Evolutionary conservation across 23 red algal species (phyloP).

Genomic region (Agarophyton chilense): DNA sequence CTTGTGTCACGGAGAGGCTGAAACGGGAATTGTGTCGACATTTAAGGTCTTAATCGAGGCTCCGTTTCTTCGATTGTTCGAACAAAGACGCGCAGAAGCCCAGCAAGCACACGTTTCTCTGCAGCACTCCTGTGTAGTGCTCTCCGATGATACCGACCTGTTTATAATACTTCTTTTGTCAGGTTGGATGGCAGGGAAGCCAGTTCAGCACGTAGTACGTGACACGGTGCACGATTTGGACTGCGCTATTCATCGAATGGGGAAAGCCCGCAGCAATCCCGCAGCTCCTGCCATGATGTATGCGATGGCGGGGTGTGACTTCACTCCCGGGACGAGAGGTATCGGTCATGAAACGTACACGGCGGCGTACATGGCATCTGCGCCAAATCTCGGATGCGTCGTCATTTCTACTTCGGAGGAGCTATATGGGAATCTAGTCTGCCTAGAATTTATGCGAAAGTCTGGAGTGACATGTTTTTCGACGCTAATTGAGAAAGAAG

Average conservation of each 20-base stretch:
- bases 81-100: background rate
- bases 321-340: background rate
- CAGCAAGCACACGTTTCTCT: background rate
- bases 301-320: background rate
- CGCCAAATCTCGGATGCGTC: too few relatives aligned
- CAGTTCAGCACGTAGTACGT: background rate
- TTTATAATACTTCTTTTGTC: background rate
- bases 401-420: too few relatives aligned
- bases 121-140: background rate
- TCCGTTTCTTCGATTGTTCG: too few relatives aligned
- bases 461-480: background rate
- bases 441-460: background rate
- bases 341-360: background rate
- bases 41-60: background rate
- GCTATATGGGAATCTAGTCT: background rate
- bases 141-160: constrained; percentile 19
- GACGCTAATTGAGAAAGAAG: background rate
- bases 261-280: background rate
- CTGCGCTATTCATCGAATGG: background rate
- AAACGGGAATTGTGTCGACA: background rate
- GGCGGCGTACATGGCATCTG: background rate
- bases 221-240: background rate
- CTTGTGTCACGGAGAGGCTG: background rate
- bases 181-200: background rate
- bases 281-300: background rate